Base-by-base conservation (phyloP, 2,329 filamentous ascomycete species). In the Cordyceps pruinosa region DNA sequence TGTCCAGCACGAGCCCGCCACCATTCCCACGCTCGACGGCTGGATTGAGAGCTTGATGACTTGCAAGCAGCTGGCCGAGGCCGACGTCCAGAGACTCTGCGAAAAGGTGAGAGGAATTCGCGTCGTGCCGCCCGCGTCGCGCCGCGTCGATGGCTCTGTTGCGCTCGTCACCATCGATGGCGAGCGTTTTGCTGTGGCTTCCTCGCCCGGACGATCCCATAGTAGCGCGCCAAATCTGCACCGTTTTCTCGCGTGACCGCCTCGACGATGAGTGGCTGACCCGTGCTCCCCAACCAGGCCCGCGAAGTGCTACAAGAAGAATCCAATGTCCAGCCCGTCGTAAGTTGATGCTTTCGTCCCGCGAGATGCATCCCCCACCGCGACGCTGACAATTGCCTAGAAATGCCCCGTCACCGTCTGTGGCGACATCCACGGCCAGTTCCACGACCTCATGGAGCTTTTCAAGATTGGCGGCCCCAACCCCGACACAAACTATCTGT, bases 331-430 rank as follows among this genome's bases (percentile, higher is more conserved):
- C 94, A 99, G 78, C 94, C 94, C 72, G 94, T 99, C 76, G 92
- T 97, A 89, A 63, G 81, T 80, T 60, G 34, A 42, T 26, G 25
- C 19, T 19, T 30, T n/a, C n/a, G 19, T 41, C n/a, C 13, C 23
- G 34, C 19, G 47, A 23, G 32, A 48, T 50, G 39, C 10, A 54
- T 46, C 19, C 25, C 15, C 17, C 45, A 15, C 23, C 30, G 48
- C 53, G 49, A 45, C 52, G 19, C 46, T 32, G 30, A 39, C 39
- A 44, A 45, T 35, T 51, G 19, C 42, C 25, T 63, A 92, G 88
- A 97, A 97, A 93, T 97, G 93, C 73, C 94, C 94, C 45, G 94
- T 97, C 64, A 99, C 94, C 57, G 94, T 99, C 61, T 97, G 94
- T 74, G 94, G 94, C 72, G 94, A 99, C 76, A 99, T 99, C 72